These are phyloP conservation scores for Polygonum aviculare DNA, from an alignment of 148 eudicot genomes.

Conservation along the genomic window DNA sequence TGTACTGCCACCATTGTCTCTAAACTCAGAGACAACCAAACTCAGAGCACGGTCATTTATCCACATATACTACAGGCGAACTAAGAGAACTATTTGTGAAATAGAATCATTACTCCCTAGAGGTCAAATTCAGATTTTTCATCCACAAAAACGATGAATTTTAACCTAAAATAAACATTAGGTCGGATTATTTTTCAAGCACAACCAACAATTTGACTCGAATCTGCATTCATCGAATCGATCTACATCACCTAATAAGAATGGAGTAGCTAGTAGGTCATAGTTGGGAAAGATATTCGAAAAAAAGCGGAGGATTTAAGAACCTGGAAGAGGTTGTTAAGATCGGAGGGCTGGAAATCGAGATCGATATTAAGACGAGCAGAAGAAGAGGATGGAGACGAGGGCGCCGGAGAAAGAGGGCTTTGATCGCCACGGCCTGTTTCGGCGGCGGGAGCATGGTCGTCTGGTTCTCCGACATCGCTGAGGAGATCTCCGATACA, in stretches of 20 bases:
- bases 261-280: neutral
- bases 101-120: neutral
- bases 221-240: neutral
- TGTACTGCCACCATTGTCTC: too few species aligned
- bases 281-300: neutral
- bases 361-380: slow-evolving; percentile 13
- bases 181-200: neutral
- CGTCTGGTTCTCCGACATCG: slow-evolving; percentile 48
- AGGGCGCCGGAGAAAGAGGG: slow-evolving; percentile 11
- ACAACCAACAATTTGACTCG: neutral
- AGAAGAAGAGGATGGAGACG: slow-evolving; percentile 18
- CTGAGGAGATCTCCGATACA: slow-evolving; percentile 75
- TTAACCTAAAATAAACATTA: neutral
- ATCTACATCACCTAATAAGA: neutral
- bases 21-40: too few species aligned
- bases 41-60: too few species aligned
- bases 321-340: slow-evolving; percentile 67
- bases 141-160: neutral
- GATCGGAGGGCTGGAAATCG: slow-evolving; percentile 40
- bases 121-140: neutral
- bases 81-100: too few species aligned
- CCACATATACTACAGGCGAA: too few species aligned
- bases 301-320: neutral
- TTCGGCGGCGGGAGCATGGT: neutral
- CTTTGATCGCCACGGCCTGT: slow-evolving; percentile 14